Conservation (phyloP, 768 basidiomycete genomes). For the Lentinula guzmanii region DNA sequence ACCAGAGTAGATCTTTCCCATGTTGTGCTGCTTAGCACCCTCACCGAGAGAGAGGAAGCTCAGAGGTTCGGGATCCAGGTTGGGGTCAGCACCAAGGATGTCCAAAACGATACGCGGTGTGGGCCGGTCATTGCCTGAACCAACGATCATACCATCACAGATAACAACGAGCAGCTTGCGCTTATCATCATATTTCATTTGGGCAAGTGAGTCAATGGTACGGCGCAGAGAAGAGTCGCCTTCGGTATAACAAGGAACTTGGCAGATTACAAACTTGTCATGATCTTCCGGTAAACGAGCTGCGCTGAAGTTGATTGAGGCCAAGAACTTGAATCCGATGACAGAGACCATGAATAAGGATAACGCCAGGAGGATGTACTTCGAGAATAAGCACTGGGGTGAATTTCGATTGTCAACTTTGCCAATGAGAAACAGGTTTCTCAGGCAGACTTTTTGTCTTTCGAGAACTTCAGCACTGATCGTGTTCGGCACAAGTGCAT, state of each 20-base stretch:
- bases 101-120: conserved; percentile 96
- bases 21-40: conserved; percentile 94
- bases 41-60: conserved; percentile 93
- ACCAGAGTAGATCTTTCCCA: conserved; percentile 97
- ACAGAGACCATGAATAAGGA: conserved; percentile 91
- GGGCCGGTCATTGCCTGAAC: conserved; percentile 92
- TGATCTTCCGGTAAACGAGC: conserved; percentile 86
- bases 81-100: conserved; percentile 91
- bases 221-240: conserved; percentile 78
- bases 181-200: conserved; percentile 97
- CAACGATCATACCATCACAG: conserved; percentile 98
- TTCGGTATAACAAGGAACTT: conserved; percentile 98
- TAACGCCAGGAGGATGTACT: conserved; percentile 84
- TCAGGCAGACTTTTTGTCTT: conserved; percentile 80
- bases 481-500: conserved; percentile 36
- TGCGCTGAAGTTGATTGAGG: conserved; percentile 78
- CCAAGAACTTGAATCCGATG: conserved; percentile 95
- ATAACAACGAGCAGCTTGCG: conserved; percentile 90
- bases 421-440: conserved; percentile 90
- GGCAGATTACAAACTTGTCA: conserved; percentile 96
- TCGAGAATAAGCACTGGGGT: conserved; percentile 86
- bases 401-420: conserved; percentile 91
- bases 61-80: conserved; percentile 89
- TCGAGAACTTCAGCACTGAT: conserved; percentile 56
- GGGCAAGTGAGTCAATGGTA: conserved; percentile 92